Percentiles rank a stretch among this genome's conserved stretches.
Evolutionary conservation across 306 rosid genomes (phyloP).

Genomic region (Prosopis cineraria): DNA sequence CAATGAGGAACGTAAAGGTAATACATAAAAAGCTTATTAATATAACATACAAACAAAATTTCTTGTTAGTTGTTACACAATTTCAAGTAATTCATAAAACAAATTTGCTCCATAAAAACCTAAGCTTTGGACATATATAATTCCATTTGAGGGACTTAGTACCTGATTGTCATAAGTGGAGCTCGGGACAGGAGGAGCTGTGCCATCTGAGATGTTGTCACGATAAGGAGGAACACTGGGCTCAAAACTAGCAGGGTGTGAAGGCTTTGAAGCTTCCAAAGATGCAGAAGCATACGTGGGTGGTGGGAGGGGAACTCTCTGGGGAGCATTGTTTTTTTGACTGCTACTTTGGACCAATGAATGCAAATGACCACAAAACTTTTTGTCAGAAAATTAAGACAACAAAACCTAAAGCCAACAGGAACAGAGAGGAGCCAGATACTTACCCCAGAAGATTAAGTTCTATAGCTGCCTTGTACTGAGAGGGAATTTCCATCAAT

Average conservation of each 20-base stretch:
- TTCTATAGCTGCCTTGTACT: constrained; percentile 92
- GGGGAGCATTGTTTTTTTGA: constrained; percentile 55
- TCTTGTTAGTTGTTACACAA: not conserved
- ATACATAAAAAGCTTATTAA: constrained; percentile 2
- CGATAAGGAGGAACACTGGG: constrained; percentile 59
- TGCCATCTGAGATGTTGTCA: constrained; percentile 35
- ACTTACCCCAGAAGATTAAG: constrained; percentile 74
- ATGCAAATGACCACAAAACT: constrained; percentile 27
- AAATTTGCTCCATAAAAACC: constrained; percentile 1
- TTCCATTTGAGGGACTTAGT: constrained; percentile 15
- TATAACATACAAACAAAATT: not conserved
- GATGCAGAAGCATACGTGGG: constrained; percentile 63
- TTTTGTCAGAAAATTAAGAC: constrained; percentile 23
- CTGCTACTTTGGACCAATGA: constrained; percentile 45
- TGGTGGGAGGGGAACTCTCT: constrained; percentile 82
- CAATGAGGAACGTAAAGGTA: constrained; percentile 19
- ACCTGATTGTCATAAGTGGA: constrained; percentile 77
- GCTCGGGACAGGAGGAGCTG: constrained; percentile 67
- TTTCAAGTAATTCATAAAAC: constrained; percentile 3
- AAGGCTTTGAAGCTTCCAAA: constrained; percentile 50
- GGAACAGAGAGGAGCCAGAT: constrained; percentile 21
- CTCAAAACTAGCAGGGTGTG: constrained; percentile 46
- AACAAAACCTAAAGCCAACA: constrained; percentile 7
- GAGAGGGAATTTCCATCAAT: constrained; percentile 97
- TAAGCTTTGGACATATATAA: not conserved